Conservation (phyloP, 306 rosid genomes). For the Hippophae tibetana region DNA sequence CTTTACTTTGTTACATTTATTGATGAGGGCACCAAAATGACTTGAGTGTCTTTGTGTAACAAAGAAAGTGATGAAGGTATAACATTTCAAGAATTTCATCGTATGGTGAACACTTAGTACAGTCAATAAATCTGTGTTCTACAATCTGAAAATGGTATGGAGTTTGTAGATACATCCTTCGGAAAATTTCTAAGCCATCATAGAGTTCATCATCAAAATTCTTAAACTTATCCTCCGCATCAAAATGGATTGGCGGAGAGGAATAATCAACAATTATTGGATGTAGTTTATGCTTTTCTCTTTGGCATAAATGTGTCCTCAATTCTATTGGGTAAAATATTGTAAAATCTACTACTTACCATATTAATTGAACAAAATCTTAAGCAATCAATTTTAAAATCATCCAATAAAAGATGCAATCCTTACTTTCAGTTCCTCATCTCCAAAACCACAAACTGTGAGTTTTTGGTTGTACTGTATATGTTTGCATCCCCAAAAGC, state of each 20-base stretch:
- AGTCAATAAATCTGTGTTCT: background rate
- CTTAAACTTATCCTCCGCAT: background rate
- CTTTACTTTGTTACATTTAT: background rate
- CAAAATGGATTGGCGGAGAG: slow-evolving; percentile 3
- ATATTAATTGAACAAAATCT: no score
- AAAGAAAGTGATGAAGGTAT: background rate
- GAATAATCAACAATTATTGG: background rate
- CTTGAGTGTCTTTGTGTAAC: background rate
- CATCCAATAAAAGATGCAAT: no score
- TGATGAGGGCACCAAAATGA: slow-evolving; percentile 5
- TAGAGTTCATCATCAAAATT: background rate
- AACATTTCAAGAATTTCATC: background rate
- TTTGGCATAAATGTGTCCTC: no score
- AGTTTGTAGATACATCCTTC: background rate
- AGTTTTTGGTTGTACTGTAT: no score
- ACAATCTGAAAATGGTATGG: background rate
- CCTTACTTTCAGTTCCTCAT: no score
- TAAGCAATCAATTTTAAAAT: no score
- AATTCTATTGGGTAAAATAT: no score
- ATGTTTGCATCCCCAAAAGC: no score
- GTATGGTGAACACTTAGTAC: slow-evolving; percentile 1
- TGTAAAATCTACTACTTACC: no score
- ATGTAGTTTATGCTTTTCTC: no score
- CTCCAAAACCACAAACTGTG: no score
- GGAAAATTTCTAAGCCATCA: background rate